Evolutionary conservation across 306 rosid genomes (phyloP).

Genomic region (Delonix regia): DNA sequence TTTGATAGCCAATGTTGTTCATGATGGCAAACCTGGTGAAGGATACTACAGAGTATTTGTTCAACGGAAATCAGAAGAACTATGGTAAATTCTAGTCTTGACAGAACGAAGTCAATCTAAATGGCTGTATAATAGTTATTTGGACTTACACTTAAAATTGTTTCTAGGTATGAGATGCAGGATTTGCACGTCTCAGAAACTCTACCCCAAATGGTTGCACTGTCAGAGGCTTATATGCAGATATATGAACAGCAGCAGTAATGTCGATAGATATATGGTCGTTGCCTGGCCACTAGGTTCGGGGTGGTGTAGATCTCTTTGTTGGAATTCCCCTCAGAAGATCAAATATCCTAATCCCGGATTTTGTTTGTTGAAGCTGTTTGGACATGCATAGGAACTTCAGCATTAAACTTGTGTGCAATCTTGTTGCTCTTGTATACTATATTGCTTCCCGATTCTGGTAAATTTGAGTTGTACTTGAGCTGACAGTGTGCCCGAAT

Average conservation of each 20-base stretch:
- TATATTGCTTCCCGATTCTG: not conserved
- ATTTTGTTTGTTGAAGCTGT: not conserved
- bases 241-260: constrained; percentile 92
- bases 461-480: constrained; percentile 18
- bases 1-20: constrained; percentile 88
- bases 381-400: not conserved
- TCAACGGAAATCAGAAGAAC: constrained; percentile 87
- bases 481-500: not conserved
- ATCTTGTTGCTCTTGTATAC: not conserved
- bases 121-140: not conserved
- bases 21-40: constrained; percentile 93
- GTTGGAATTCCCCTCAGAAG: not conserved
- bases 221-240: constrained; percentile 94
- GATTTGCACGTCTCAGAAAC: constrained; percentile 93
- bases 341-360: not conserved
- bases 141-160: constrained; percentile 17
- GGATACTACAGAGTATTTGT: constrained; percentile 91
- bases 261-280: not conserved
- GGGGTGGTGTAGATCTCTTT: not conserved
- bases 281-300: not conserved
- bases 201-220: constrained; percentile 95
- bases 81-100: constrained; percentile 59
- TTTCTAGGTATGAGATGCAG: constrained; percentile 92
- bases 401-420: not conserved
- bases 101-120: not conserved